Evolutionary conservation across 768 basidiomycete species (phyloP), one percentile per base, ranked within the genome.

Genomic region (Amanita rubescens): DNA sequence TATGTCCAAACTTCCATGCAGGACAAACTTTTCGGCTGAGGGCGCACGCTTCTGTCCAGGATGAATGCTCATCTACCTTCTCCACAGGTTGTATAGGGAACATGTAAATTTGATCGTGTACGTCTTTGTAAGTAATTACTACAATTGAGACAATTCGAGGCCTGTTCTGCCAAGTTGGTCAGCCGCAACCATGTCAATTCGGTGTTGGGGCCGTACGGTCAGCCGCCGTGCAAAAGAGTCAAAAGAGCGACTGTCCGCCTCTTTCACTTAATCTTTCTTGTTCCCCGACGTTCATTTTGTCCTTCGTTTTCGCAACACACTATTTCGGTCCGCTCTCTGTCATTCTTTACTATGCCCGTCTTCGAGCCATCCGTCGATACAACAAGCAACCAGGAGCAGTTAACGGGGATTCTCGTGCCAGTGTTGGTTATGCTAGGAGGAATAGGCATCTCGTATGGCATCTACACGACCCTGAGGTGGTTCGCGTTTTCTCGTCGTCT

Each of bases 1-100:
- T 85, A 84, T 84, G 82, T 84, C 83, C 79, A 79, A 84, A 61
- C 58, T 82, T 78, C 76, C 57, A 75, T 84, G 79, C 77, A 70
- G 81, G 81, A 83, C 68, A 72, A 64, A 53, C 17, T 69, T 71
- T 67, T 71, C 69, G 65, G 61, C 79, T 82, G 80, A 82, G 76
- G 69, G 62, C 55, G 54, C 54, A 43, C 27, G 58, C 55, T 45
- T 8, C 15, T 22, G 12, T 37, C 19, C 14, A 15, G n/a, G 2
- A 42, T 17, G 25, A 38, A n/a, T 27, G 38, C 38, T 51, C 5
- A 51, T 25, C 1, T 30, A 19, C 27, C 24, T 37, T 17, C 10
- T 41, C 14, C 11, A 2, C 15, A 51, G 49, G 37, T 32, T 19
- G 15, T 41, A 11, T 20, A 6, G 33, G 17, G 12, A n/a, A 24